These are phyloP conservation scores for Pelargonium myrrhifolium DNA, from an alignment of 441 rosid species.

Conservation along the genomic window DNA sequence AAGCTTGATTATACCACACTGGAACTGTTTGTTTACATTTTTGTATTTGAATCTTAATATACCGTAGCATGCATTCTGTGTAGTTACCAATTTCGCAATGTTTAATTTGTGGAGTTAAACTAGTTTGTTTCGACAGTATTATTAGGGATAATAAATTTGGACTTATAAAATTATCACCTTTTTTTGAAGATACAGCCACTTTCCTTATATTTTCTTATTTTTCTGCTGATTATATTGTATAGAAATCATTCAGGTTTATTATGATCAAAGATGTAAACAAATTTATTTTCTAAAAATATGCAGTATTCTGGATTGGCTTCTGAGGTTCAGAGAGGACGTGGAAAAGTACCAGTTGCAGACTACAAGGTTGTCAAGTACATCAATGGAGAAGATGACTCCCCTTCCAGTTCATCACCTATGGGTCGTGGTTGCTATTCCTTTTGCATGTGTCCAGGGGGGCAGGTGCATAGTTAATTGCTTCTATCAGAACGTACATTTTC, in stretches of 20 bases:
- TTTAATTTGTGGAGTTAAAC: neutral
- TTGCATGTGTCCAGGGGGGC: slow-evolving; percentile 99
- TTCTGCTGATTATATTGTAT: neutral
- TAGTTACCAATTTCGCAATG: neutral
- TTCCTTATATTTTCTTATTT: neutral
- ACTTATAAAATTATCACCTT: neutral
- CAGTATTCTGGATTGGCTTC: slow-evolving; percentile 72
- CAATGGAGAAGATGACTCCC: slow-evolving; percentile 27
- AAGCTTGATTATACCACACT: neutral
- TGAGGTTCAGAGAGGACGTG: slow-evolving; percentile 65
- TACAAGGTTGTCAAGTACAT: slow-evolving; percentile 75
- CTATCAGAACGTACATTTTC: neutral
- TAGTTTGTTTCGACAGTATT: neutral
- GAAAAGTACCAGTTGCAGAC: slow-evolving; percentile 92
- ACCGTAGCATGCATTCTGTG: neutral
- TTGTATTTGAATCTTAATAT: neutral
- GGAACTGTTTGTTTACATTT: neutral
- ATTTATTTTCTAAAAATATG: slow-evolving; percentile 16
- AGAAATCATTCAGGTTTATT: neutral
- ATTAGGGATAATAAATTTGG: neutral
- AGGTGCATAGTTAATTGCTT: slow-evolving; percentile 37
- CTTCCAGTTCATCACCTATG: slow-evolving; percentile 21
- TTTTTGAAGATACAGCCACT: neutral
- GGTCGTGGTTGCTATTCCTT: slow-evolving; percentile 84
- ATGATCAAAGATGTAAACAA: slow-evolving; percentile 1